phyloP scores from a whole-genome alignment of 1,284 basidiomycete species.

The Grifola frondosa region DNA sequence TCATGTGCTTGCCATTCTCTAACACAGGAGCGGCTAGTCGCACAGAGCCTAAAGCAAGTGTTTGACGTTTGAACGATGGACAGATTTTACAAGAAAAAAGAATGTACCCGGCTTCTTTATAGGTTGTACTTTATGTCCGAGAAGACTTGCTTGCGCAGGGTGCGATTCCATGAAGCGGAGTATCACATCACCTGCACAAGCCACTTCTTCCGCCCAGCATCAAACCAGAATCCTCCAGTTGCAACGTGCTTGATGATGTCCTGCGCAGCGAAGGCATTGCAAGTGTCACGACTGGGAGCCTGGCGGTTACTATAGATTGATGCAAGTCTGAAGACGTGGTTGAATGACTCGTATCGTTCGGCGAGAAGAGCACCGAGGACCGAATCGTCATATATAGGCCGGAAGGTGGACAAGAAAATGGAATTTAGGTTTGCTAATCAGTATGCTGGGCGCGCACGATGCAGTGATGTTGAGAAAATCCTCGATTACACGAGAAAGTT shows the following conservation, averaged over 20 bases:
- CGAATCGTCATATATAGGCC: slow-evolving; percentile 8
- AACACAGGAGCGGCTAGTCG: too few species aligned
- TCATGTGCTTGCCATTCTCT: too few species aligned
- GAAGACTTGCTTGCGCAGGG: not conserved
- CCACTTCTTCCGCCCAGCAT: slow-evolving; percentile 6
- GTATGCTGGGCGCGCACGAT: not conserved
- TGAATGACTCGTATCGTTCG: slow-evolving; percentile 12
- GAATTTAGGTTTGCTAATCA: slow-evolving; percentile 14
- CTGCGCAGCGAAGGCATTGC: slow-evolving; percentile 14
- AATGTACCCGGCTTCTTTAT: not conserved
- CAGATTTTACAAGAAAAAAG: not conserved
- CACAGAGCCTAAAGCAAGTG: too few species aligned
- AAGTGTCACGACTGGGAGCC: slow-evolving; percentile 6
- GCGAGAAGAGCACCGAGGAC: slow-evolving; percentile 7
- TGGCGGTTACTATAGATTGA: slow-evolving; percentile 9
- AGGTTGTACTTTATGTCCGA: not conserved
- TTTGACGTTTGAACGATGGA: not conserved
- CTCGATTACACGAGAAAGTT: slow-evolving; percentile 12
- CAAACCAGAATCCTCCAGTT: slow-evolving; percentile 17
- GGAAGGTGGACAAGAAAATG: slow-evolving; percentile 6
- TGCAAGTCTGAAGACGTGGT: slow-evolving; percentile 1
- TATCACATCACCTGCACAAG: not conserved
- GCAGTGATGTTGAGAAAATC: slow-evolving; percentile 2
- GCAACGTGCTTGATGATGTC: slow-evolving; percentile 13
- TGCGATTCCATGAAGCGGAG: not conserved